Base-by-base conservation (phyloP, 768 basidiomycete genomes). In the Tricholoma bakamatsutake region DNA sequence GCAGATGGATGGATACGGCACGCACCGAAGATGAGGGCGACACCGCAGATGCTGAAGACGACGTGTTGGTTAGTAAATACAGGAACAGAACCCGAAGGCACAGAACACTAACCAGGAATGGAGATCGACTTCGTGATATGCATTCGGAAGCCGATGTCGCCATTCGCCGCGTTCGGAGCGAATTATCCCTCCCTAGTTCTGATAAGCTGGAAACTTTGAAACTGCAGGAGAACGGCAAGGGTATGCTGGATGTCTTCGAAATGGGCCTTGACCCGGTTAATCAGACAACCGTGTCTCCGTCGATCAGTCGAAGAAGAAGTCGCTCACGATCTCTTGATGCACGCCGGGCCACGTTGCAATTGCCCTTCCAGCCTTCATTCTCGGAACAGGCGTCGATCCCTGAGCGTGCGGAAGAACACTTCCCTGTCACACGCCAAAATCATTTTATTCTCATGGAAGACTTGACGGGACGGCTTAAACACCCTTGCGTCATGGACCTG, bases 391-490 rank as follows among this genome's bases (percentile, higher is more conserved):
- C 64, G 27, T 59, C 68, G 40, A 71, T 76, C 53, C 70, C 67
- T 57, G 76, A 76, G 59, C 62, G 68, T 34, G 35, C 54, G 12
- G 67, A 68, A 55, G 53, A 62, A 11, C 73, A 80, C 51, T 71
- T 76, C 33, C 68, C 77, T 47, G 74, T 88, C 47, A 85, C 93
- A 6, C 84, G 96, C 11, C 95, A 97, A 70, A 94, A 97, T 66
- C 90, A 98, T 68, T 99, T 98, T 67, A 97, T 99, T 63, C 80
- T 98, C 62, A 97, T 99, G 94, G 97, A 99, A 71, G 97, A 99
- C 66, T 76, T 99, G 48, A 99, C 97, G 2, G 97, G 97, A 24
- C 77, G 89, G 33, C 71, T 97, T 65, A 95, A 90, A 71, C 82
- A 81, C 50, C 91, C 97, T 8, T 99, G 97, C 65, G 96, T 99